Base-by-base conservation (phyloP, 495 filamentous ascomycete species). In the Xylaria scruposa region DNA sequence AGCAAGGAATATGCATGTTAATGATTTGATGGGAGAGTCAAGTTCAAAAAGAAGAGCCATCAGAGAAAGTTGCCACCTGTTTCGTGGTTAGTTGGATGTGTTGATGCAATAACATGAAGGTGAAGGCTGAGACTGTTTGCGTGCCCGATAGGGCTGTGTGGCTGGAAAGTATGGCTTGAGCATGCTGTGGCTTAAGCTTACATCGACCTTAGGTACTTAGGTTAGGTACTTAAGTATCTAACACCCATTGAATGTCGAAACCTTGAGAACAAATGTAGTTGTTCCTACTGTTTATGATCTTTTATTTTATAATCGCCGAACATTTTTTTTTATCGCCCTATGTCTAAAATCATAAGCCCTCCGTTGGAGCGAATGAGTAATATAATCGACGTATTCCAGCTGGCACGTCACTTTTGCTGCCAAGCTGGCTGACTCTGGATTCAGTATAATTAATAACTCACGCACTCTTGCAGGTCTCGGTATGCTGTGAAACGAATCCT, bases 1-100 rank as follows among this genome's bases (percentile, higher is more conserved):
- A 31, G 77, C 73, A 3, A 80, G 44, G 72, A 89, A 90, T 33
- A 85, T 71, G 15, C 72, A 46, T 42, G 78, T 21, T 33, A 86
- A 68, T 1, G 81, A 79, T 49, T 42, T 70, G 38, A 78, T 56
- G 17, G 84, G 84, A 9, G 26, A 59, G 60, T 36, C 53, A 63
- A 33, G 44, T 29, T 68, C 46, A 46, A 72, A 67, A 42, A 79
- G 49, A 0, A 66, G 75, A 53, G 68, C 33, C 77, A 79, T 79
- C 26, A 19, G 68, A 10, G 47, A 29, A 49, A 53, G 8, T 53
- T 7, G 36, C 44, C 36, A 12, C 7, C 31, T 38, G 31, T 46
- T 6, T 19, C n/a, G 31, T 36, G 36, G 21, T 17, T n/a, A 47
- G 21, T 46, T 46, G 42, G 36, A 9, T 13, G 12, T 49, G 42